These are phyloP conservation scores for Cytidiella melzeri DNA, from an alignment of 768 basidiomycete species.

Conservation along the genomic window DNA sequence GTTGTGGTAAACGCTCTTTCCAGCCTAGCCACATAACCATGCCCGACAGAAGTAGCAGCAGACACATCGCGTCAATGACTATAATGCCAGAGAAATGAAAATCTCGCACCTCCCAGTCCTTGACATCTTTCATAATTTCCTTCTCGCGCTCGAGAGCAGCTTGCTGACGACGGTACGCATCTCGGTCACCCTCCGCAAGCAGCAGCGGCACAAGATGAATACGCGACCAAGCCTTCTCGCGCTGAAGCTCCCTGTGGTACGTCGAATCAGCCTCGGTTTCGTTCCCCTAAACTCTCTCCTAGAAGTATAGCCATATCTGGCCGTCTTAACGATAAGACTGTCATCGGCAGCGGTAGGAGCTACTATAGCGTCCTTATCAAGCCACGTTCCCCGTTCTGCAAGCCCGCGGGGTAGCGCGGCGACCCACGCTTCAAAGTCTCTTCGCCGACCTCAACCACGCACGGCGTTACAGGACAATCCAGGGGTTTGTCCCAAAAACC, in stretches of 20 bases:
- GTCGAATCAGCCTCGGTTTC: slow-evolving; percentile 37
- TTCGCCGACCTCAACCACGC: not conserved
- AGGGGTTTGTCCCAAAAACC: slow-evolving; percentile 10
- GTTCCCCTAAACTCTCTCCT: slow-evolving; percentile 27
- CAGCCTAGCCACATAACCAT: slow-evolving; percentile 44
- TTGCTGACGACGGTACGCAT: slow-evolving; percentile 72
- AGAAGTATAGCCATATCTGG: slow-evolving; percentile 18
- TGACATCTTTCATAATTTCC: slow-evolving; percentile 93
- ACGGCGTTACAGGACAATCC: not conserved
- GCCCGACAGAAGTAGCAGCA: slow-evolving; percentile 6
- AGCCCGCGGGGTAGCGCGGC: slow-evolving; percentile 28
- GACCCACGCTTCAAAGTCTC: slow-evolving; percentile 60
- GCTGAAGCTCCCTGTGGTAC: slow-evolving; percentile 74
- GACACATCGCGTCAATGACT: not conserved
- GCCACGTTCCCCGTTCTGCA: slow-evolving; percentile 71
- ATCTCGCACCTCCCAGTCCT: slow-evolving; percentile 84
- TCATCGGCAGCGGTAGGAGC: slow-evolving; percentile 57
- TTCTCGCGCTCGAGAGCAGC: slow-evolving; percentile 75
- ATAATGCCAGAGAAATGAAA: slow-evolving; percentile 18
- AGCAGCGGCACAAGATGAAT: slow-evolving; percentile 91
- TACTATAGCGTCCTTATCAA: slow-evolving; percentile 28
- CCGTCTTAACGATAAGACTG: slow-evolving; percentile 36
- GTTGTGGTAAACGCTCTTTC: slow-evolving; percentile 83
- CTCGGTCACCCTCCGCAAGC: slow-evolving; percentile 91
- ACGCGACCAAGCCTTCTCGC: slow-evolving; percentile 93